Conservation (phyloP, 1,139 yeast genomes). For the Torulaspora pretoriensis region DNA sequence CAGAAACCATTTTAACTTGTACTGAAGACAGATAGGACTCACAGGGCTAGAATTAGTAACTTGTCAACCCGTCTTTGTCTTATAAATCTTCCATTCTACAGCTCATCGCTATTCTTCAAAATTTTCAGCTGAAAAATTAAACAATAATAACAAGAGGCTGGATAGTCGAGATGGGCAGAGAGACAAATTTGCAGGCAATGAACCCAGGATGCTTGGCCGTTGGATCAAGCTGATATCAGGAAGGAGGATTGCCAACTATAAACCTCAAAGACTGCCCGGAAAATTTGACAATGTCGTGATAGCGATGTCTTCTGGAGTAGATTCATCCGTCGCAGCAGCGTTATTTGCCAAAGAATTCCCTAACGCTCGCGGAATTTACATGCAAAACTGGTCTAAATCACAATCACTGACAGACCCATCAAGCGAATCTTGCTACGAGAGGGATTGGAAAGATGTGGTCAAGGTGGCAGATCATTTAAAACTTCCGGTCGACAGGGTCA, state of each 20-base stretch:
- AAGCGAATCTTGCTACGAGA: constrained; percentile 61
- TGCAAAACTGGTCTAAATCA: constrained; percentile 84
- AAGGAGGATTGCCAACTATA: constrained; percentile 21
- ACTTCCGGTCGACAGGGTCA: constrained; percentile 71
- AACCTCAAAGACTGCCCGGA: constrained; percentile 45
- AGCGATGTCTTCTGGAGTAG: constrained; percentile 98
- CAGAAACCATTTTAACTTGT: constrained; percentile 2
- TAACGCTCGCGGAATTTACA: constrained; percentile 74
- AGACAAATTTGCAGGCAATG: neutral
- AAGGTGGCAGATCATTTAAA: constrained; percentile 54
- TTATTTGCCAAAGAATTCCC: constrained; percentile 45
- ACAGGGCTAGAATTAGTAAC: neutral
- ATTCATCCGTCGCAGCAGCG: constrained; percentile 86
- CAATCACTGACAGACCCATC: constrained; percentile 33
- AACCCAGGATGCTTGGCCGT: constrained; percentile 7
- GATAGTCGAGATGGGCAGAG: neutral
- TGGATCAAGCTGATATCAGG: constrained; percentile 8
- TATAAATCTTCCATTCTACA: constrained; percentile 4
- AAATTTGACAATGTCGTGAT: constrained; percentile 60
- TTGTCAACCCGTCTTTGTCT: neutral
- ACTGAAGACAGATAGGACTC: neutral
- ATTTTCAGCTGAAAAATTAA: constrained; percentile 12
- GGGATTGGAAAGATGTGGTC: constrained; percentile 84
- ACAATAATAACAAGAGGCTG: neutral
- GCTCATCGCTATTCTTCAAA: constrained; percentile 24